Evolutionary conservation across 768 basidiomycete genomes (phyloP), one percentile per base, ranked within the genome.

Genomic region (Lentinula lateritia): DNA sequence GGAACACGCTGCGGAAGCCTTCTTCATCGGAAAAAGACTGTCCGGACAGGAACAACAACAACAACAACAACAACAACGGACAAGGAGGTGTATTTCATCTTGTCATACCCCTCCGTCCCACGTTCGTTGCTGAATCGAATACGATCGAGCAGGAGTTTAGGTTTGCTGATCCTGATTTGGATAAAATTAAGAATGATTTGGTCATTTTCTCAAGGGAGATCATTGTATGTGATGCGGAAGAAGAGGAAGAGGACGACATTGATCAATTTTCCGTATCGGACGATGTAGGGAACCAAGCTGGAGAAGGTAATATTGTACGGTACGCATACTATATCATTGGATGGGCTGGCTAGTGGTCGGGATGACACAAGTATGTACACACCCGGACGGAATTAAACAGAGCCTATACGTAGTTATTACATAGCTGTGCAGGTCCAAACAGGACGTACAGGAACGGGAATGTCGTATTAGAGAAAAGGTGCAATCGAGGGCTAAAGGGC

Each of bases 301-400:
- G 71, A 35, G 76, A 84, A 60, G 35, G 50, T 34, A 34, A 52
- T 35, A 80, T 87, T 62, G 82, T 90, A 36, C 83, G 83, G 67
- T 94, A 94, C 66, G 76, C 79, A 13, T 84, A 89, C 70, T 92
- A 87, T 72, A 77, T 73, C 57, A 91, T 94, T 62, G 85, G 85
- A 20, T 94, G 91, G 92, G 46, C 52, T 54, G 92, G 46, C 52
- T 54, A 62, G 48, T 42, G 18, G 12, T 5, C 28, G 53, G 23
- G 20, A 15, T 8, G 28, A 28, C 16, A 9, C 18, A 16, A 16
- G n/a, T 48, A n/a, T 16, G 16, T 48, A 9, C 50, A 9, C 12
- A 4, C 28, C 28, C 28, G 28, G 28, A 28, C 3, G 28, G 28
- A 28, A 28, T 28, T 28, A 28, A 28, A 28, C 28, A 28, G 3